Base-by-base conservation (phyloP, 768 basidiomycete species). In the Leucocoprinus leucothites region DNA sequence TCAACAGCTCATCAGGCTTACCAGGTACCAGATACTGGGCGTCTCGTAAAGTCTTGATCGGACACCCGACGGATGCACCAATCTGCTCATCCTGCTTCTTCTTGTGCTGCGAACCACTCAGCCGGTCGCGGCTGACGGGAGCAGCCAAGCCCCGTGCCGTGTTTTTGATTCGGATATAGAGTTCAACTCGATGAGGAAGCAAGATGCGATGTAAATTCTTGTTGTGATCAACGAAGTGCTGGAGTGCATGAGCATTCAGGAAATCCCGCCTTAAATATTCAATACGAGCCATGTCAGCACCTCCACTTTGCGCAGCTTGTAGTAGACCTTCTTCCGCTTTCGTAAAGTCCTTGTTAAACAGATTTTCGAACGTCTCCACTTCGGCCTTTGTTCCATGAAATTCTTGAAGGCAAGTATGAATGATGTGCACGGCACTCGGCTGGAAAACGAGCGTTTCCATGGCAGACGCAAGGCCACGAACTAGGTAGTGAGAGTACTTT, bases 151-250 rank as follows among this genome's bases (percentile, higher is more conserved):
- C 16, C 18, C 28, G 21, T 3, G 45, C 22, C 24, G 53, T 46
- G 44, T 54, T 54, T 22, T 54, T 46, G 9, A 54, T 40, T n/a
- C 53, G 34, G 26, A 54, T 26, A 25, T 54, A 54, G n/a, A 54
- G 53, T 41, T 54, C 53, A 8, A 46, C 45, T 18, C 53, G 53
- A 40, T 54, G 53, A 1, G 35, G 36, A 4, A 47, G 35, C 3
- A 46, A 34, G 14, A 43, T 16, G 26, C 45, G 53, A 54, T 36
- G 36, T 2, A 54, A 35, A 25, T 46, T 47, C 16, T 46, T 34
- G 24, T 47, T 54, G 19, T 54, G 53, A 13, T 43, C 34, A 9
- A 36, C 44, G 14, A 54, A 47, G 18, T 46, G 25, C n/a, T 54
- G 53, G 14, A 54, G 45, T 5, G 44, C 45, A 9, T 38, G 44